A percentile compares a stretch with the other conserved stretches of the same genome.
phyloP scores from a whole-genome alignment of 495 filamentous ascomycete genomes.

The Penicillium daleae region DNA sequence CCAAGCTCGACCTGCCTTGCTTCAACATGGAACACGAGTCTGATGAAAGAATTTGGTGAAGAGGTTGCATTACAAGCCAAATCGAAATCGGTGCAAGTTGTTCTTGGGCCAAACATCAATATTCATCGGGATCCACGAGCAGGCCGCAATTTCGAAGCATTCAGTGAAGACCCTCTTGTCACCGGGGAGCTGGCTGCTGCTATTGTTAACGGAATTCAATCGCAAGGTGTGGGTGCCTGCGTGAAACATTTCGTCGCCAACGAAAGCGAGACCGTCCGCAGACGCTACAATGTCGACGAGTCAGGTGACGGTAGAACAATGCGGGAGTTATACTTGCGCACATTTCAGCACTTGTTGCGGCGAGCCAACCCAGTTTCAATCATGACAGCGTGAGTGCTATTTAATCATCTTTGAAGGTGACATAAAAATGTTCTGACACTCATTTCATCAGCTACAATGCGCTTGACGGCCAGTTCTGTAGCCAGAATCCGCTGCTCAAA shows the following conservation, averaged over 20 bases:
- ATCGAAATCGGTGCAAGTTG: not conserved
- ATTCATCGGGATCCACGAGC: not conserved
- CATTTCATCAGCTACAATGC: conserved; percentile 1
- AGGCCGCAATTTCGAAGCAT: conserved; percentile 60
- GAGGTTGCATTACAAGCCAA: not conserved
- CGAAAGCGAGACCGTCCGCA: conserved; percentile 59
- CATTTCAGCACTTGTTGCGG: conserved; percentile 66
- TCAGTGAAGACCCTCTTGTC: conserved; percentile 70
- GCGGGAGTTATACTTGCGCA: conserved; percentile 63
- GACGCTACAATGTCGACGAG: conserved; percentile 1
- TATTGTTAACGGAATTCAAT: conserved; percentile 64
- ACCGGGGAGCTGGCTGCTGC: conserved; percentile 61
- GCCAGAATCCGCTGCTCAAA: not conserved
- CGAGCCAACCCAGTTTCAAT: not conserved
- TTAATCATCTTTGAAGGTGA: not conserved
- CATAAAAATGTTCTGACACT: not conserved
- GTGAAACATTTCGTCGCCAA: conserved; percentile 72
- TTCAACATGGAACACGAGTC: not conserved
- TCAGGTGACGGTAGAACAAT: not conserved
- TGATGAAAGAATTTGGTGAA: not conserved
- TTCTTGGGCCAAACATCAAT: not conserved
- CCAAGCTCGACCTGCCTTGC: not conserved
- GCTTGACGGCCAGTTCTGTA: not conserved
- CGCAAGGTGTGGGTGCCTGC: conserved; percentile 61
- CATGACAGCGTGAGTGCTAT: conserved; percentile 6